Evolutionary conservation across 2,329 filamentous ascomycete genomes (phyloP), one percentile per base, ranked within the genome.

Genomic region (Thermoascus crustaceus): DNA sequence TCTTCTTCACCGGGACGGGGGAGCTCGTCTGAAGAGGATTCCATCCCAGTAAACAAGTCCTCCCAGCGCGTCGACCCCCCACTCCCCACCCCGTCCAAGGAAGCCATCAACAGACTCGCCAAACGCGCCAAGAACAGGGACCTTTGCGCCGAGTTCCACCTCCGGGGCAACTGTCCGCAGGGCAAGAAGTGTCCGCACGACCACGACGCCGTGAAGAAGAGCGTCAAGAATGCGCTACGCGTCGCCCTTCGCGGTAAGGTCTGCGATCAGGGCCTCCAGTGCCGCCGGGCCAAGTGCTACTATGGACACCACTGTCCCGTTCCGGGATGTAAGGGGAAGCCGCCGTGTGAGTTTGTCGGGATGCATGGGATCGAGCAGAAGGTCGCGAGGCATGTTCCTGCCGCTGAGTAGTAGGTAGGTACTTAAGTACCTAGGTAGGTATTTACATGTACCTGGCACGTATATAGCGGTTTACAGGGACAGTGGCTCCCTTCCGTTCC

Each of bases 121-220:
- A 29, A 17, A 13, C 26, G 56, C 13, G 51, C 51, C 9, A 38
- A 39, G 8, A 43, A 46, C 2, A 43, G 50, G 7, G 68, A 68
- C 38, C 54, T 66, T 0, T 69, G 67, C 47, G 68, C 68, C 39
- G 53, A 52, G n/a, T 58, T 57, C 38, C 60, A 67, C 34, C 50
- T 69, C 0, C 50, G 52, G 4, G 45, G 47, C 4, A 42, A 47
- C 31, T 68, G 64, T 40, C 36, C 38, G 22, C 34, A 27, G 24
- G 36, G 40, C 10, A 19, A 37, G 13, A 62, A 58, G 34, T 41
- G 42, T 2, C 68, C 9, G 13, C 26, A 55, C 43, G 64, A 69
- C 30, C 67, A 71, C 44, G 46, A 43, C 16, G 46, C 53, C 0
- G 53, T 68, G 2, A 54, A 57, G 9, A 42, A 52, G 2, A 51